A percentile compares a stretch with the other conserved stretches of the same genome.
Conservation (phyloP, 148 eudicot genomes). For the Heliamphora exappendiculata region DNA sequence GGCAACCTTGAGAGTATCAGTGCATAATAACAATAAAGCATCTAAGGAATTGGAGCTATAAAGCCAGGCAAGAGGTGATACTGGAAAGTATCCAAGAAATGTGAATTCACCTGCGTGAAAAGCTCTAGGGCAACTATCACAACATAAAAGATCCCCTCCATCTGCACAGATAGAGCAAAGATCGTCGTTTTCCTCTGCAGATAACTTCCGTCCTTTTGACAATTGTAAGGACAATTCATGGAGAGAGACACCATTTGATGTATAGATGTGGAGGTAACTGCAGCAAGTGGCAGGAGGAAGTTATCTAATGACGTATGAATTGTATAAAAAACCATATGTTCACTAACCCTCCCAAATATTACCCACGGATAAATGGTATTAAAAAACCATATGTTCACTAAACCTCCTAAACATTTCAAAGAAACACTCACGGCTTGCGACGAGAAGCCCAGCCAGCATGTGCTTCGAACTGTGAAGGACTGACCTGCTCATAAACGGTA, state of each 20-base stretch:
- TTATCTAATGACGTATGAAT: neutral
- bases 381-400: neutral
- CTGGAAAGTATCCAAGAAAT: neutral
- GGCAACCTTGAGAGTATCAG: neutral
- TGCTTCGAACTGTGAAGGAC: slow-evolving; percentile 87
- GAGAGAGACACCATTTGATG: slow-evolving; percentile 79
- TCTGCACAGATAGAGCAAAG: slow-evolving; percentile 68
- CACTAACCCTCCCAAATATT: neutral
- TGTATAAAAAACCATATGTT: neutral
- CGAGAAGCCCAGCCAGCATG: slow-evolving; percentile 91
- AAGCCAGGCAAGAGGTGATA: neutral
- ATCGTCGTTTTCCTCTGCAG: slow-evolving; percentile 67
- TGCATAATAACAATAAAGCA: neutral
- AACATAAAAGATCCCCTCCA: slow-evolving; percentile 62
- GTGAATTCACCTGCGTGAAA: slow-evolving; percentile 60
- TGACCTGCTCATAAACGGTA: slow-evolving; percentile 50
- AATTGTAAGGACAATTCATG: slow-evolving; percentile 63
- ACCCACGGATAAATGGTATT: no score
- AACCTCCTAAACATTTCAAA: neutral
- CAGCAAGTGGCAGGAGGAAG: neutral
- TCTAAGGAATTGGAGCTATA: neutral
- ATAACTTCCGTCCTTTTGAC: slow-evolving; percentile 30
- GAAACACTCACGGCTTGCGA: slow-evolving; percentile 76
- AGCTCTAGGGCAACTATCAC: slow-evolving; percentile 85
- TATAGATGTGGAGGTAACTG: slow-evolving; percentile 77